These are phyloP conservation scores for Fusarium sublunatum DNA, from an alignment of 2,329 filamentous ascomycete species.

Conservation along the genomic window DNA sequence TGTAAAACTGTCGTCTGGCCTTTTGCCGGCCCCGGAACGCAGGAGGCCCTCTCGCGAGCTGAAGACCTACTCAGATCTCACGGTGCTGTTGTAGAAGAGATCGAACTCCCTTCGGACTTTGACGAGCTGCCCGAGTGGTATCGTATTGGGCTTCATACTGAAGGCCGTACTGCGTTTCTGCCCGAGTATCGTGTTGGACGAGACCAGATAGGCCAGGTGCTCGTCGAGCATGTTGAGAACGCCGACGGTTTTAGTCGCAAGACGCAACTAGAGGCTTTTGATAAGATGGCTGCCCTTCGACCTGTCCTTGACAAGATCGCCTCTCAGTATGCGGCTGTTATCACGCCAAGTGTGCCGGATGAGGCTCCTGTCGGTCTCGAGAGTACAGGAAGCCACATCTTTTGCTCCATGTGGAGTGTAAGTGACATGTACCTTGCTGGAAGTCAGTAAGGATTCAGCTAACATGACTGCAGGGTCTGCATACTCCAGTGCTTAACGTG, in stretches of 20 bases:
- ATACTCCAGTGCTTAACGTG: conserved; percentile 72
- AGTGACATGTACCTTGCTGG: conserved; percentile 33
- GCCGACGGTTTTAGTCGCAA: conserved; percentile 56
- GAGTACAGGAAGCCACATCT: conserved; percentile 66
- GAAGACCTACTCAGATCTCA: conserved; percentile 54
- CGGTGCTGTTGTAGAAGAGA: conserved; percentile 67
- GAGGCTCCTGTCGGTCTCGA: conserved; percentile 67
- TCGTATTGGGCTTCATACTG: conserved; percentile 60
- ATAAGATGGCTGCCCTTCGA: conserved; percentile 64
- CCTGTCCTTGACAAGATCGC: conserved; percentile 67
- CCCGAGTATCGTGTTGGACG: conserved; percentile 64
- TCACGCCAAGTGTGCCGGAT: conserved; percentile 69
- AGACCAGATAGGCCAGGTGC: conserved; percentile 57
- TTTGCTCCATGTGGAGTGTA: conserved; percentile 66
- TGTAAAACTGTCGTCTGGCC: conserved; percentile 66
- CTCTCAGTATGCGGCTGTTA: conserved; percentile 63
- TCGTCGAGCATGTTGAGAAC: conserved; percentile 67
- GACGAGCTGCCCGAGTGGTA: conserved; percentile 64
- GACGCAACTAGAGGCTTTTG: conserved; percentile 63
- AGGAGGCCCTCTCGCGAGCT: conserved; percentile 56
- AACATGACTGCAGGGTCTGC: conserved; percentile 55
- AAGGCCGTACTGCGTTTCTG: conserved; percentile 66
- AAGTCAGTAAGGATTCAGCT: neutral
- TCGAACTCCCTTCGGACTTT: conserved; percentile 65
- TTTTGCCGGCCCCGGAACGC: conserved; percentile 59